A percentile compares a stretch with the other conserved stretches of the same genome.
Conservation (phyloP, 2,329 filamentous ascomycete genomes). For the Exophiala bonariae region DNA sequence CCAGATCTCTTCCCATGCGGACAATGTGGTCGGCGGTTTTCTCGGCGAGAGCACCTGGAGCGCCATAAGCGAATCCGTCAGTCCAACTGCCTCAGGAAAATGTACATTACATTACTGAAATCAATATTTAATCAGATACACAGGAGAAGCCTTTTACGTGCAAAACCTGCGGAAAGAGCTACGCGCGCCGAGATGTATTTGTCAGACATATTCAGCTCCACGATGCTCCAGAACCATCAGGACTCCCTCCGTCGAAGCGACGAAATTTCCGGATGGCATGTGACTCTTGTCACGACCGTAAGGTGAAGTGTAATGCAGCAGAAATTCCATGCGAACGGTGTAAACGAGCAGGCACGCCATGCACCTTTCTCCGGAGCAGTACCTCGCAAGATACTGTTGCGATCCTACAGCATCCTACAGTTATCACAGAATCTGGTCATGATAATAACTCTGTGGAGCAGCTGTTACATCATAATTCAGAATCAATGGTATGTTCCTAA, state of each 20-base stretch:
- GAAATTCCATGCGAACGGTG: constrained; percentile 1
- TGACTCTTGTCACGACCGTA: constrained; percentile 7
- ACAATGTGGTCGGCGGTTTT: constrained; percentile 3
- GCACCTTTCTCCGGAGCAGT: not conserved
- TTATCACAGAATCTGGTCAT: no score
- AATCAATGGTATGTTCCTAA: no score
- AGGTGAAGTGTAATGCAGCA: constrained; percentile 7
- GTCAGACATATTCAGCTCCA: constrained; percentile 2
- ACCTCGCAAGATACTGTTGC: no score
- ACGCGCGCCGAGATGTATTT: constrained; percentile 7
- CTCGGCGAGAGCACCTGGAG: constrained; percentile 6
- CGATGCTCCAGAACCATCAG: not conserved
- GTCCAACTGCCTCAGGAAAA: not conserved
- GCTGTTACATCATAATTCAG: no score
- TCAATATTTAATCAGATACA: constrained; percentile 1
- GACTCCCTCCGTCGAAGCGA: not conserved
- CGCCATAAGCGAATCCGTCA: constrained; percentile 7
- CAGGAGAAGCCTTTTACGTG: constrained; percentile 10
- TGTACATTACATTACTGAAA: not conserved
- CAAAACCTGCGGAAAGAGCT: constrained; percentile 4
- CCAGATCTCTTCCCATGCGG: not conserved
- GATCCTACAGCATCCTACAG: no score
- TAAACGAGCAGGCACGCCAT: not conserved
- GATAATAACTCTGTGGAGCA: no score
- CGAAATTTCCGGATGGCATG: constrained; percentile 5